Conservation (phyloP, 2,329 filamentous ascomycete genomes). For the Fusarium newnesense region DNA sequence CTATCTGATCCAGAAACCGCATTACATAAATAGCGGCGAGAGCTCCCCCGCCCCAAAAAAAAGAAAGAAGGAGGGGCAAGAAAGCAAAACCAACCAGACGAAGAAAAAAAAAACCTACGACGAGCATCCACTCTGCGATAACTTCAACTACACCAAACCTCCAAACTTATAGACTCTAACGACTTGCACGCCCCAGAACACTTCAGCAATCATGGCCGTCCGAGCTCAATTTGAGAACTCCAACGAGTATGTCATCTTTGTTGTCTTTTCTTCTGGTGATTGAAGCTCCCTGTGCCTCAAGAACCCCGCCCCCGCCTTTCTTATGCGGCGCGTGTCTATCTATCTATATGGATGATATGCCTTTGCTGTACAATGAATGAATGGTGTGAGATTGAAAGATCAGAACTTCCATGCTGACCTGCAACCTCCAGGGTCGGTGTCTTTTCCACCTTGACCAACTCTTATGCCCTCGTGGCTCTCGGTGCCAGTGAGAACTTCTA, state of each 20-base stretch:
- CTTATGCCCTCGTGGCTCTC: constrained; percentile 92
- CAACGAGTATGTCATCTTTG: constrained; percentile 75
- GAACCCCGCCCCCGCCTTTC: constrained; percentile 44
- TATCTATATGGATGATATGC: neutral
- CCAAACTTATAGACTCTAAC: constrained; percentile 36
- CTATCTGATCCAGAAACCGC: constrained; percentile 1
- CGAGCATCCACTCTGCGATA: constrained; percentile 36
- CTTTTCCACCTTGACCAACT: constrained; percentile 96
- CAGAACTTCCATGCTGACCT: constrained; percentile 13
- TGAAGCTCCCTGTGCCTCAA: constrained; percentile 19
- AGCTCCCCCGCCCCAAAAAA: constrained; percentile 20
- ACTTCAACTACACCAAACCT: neutral
- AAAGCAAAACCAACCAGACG: neutral
- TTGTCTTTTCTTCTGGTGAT: neutral
- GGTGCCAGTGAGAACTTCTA: constrained; percentile 99
- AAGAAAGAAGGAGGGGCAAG: neutral
- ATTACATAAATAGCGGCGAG: constrained; percentile 41
- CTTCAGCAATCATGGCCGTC: constrained; percentile 66
- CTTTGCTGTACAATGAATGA: neutral
- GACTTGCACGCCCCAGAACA: constrained; percentile 23
- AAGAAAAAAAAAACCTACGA: constrained; percentile 33
- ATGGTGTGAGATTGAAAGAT: neutral
- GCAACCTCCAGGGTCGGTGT: constrained; percentile 80
- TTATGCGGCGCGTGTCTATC: constrained; percentile 1
- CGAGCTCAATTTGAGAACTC: constrained; percentile 88